Percentiles rank a stretch among this genome's conserved stretches.
Evolutionary conservation across 2,329 filamentous ascomycete genomes (phyloP).

Genomic region (Stenocarpella maydis): DNA sequence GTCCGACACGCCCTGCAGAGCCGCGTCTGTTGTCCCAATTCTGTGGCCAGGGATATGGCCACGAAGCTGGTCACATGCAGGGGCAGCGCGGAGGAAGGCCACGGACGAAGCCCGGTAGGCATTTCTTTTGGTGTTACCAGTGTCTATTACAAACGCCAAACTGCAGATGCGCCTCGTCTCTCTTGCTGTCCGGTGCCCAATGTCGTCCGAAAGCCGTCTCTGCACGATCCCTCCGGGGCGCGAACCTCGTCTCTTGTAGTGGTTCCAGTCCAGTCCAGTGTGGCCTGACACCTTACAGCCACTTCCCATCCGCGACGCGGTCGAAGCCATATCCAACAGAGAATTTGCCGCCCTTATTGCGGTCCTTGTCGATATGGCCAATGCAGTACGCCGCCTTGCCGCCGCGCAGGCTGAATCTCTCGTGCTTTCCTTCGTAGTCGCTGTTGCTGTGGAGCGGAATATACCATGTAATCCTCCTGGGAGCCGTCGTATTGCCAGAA

Average conservation of each 20-base stretch:
- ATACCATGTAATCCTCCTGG: conserved; percentile 2
- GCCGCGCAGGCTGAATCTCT: conserved; percentile 15
- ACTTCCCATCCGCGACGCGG: background rate
- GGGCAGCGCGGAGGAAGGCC: conserved; percentile 10
- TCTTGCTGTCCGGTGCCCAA: background rate
- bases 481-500: conserved; percentile 26
- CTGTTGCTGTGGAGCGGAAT: conserved; percentile 7
- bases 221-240: background rate
- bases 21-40: conserved; percentile 33
- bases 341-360: background rate
- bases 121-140: conserved; percentile 16
- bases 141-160: conserved; percentile 10
- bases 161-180: background rate
- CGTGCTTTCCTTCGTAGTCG: background rate
- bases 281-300: background rate
- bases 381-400: background rate
- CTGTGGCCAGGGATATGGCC: conserved; percentile 1
- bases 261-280: background rate
- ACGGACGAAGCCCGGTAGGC: conserved; percentile 1
- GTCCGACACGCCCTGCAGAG: conserved; percentile 4
- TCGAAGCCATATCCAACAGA: background rate
- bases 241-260: conserved; percentile 4
- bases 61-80: conserved; percentile 23
- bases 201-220: background rate
- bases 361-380: background rate